Conservation (phyloP, 1,284 basidiomycete species). For the Hymenochaete sp. region DNA sequence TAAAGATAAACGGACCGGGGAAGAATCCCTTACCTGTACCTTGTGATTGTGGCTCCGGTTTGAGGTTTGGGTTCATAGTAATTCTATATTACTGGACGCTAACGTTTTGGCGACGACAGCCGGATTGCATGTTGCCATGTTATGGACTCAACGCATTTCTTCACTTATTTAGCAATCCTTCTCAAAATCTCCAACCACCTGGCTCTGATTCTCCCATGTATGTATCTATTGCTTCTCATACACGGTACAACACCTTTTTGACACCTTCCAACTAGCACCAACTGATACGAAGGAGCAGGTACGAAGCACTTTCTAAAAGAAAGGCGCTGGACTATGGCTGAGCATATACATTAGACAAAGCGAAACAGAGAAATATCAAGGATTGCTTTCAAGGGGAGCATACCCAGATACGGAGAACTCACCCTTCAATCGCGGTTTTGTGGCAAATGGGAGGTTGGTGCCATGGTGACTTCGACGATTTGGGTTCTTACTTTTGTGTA, state of each 20-base stretch:
- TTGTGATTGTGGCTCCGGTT: constrained; percentile 60
- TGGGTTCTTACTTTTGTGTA: neutral
- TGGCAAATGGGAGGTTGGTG: constrained; percentile 74
- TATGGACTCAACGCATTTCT: constrained; percentile 51
- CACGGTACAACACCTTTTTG: neutral
- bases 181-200: constrained; percentile 84
- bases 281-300: constrained; percentile 59
- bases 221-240: constrained; percentile 8
- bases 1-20: constrained; percentile 2
- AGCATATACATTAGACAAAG: constrained; percentile 31
- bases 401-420: constrained; percentile 47
- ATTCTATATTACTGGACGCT: neutral
- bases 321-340: neutral
- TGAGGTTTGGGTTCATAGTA: constrained; percentile 34
- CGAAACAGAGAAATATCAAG: constrained; percentile 53
- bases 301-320: constrained; percentile 5
- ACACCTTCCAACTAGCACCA: constrained; percentile 34
- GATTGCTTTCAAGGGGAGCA: constrained; percentile 45
- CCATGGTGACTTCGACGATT: constrained; percentile 1
- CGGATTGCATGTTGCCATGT: constrained; percentile 59
- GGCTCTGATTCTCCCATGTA: constrained; percentile 70
- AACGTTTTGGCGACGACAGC: constrained; percentile 31
- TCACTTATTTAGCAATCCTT: constrained; percentile 69
- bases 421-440: constrained; percentile 59
- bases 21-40: constrained; percentile 42